Evolutionary conservation across 2,329 filamentous ascomycete species (phyloP).

Genomic region (Alternaria burnsii): DNA sequence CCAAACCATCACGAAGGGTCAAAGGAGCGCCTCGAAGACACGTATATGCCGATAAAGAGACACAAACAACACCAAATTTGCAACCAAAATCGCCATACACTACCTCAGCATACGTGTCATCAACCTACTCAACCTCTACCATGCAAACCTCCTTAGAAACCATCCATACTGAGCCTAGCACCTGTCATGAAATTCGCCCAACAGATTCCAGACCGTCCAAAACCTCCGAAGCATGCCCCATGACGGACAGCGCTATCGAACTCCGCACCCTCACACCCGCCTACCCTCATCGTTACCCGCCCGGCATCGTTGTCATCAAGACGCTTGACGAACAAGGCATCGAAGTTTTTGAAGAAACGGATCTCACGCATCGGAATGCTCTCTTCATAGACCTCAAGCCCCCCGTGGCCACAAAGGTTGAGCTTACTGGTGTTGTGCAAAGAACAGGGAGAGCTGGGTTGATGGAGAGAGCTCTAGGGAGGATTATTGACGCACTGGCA

Average conservation of each 20-base stretch:
- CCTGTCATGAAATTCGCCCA: neutral
- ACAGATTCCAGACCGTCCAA: neutral
- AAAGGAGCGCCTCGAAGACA: neutral
- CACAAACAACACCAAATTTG: neutral
- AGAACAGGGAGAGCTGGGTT: neutral
- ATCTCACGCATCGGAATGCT: neutral
- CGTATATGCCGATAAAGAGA: neutral
- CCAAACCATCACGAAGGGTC: neutral
- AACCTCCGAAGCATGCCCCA: neutral
- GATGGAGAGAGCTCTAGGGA: neutral
- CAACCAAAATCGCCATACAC: neutral
- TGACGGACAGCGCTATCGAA: neutral
- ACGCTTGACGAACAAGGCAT: slow-evolving; percentile 3
- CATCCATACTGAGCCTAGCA: neutral
- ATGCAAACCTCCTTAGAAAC: neutral
- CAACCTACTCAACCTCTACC: neutral
- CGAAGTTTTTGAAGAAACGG: neutral
- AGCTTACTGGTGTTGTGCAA: neutral
- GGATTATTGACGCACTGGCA: neutral
- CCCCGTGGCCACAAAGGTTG: too few species aligned
- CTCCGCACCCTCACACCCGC: neutral
- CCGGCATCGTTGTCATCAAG: slow-evolving; percentile 5
- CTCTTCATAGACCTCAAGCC: neutral
- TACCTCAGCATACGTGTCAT: neutral
- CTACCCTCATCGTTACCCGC: neutral